Conservation (phyloP, 2,329 filamentous ascomycete species). For the Aspergillus spinulosporus region DNA sequence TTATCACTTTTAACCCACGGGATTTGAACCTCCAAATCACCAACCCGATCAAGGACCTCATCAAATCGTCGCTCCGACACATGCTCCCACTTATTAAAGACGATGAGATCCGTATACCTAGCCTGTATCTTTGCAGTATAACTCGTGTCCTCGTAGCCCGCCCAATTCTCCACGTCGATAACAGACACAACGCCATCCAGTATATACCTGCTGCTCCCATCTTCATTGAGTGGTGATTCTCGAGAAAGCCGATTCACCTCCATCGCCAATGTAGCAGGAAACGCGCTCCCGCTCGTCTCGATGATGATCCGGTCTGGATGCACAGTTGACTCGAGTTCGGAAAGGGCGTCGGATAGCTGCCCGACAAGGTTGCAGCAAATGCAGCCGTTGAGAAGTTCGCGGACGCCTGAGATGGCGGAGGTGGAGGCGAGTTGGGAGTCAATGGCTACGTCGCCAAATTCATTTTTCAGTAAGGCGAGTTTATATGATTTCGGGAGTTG, state of each 20-base stretch:
- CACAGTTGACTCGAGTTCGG: slow-evolving; percentile 64
- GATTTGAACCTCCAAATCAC: slow-evolving; percentile 76
- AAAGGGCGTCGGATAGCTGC: slow-evolving; percentile 77
- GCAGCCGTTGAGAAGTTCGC: slow-evolving; percentile 92
- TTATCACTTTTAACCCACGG: slow-evolving; percentile 82
- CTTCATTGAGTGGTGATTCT: slow-evolving; percentile 41
- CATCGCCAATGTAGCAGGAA: slow-evolving; percentile 85
- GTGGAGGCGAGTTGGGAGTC: slow-evolving; percentile 88
- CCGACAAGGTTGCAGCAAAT: slow-evolving; percentile 99
- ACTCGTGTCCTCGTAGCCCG: slow-evolving; percentile 85
- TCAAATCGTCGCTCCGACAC: slow-evolving; percentile 74
- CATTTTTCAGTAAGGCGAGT: slow-evolving; percentile 94
- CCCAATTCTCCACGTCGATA: slow-evolving; percentile 93
- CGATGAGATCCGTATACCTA: slow-evolving; percentile 82
- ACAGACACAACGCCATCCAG: slow-evolving; percentile 88
- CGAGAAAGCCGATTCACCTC: slow-evolving; percentile 78
- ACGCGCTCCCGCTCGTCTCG: slow-evolving; percentile 86
- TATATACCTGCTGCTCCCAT: slow-evolving; percentile 59
- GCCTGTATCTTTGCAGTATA: slow-evolving; percentile 89
- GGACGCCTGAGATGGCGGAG: slow-evolving; percentile 80
- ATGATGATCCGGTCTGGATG: slow-evolving; percentile 83
- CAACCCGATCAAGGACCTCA: slow-evolving; percentile 72
- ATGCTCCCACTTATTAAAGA: slow-evolving; percentile 90
- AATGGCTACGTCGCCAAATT: slow-evolving; percentile 92
- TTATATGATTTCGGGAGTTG: slow-evolving; percentile 87